These are phyloP conservation scores for Scedosporium dehoogii DNA, from an alignment of 2,329 filamentous ascomycete genomes.

Conservation along the genomic window DNA sequence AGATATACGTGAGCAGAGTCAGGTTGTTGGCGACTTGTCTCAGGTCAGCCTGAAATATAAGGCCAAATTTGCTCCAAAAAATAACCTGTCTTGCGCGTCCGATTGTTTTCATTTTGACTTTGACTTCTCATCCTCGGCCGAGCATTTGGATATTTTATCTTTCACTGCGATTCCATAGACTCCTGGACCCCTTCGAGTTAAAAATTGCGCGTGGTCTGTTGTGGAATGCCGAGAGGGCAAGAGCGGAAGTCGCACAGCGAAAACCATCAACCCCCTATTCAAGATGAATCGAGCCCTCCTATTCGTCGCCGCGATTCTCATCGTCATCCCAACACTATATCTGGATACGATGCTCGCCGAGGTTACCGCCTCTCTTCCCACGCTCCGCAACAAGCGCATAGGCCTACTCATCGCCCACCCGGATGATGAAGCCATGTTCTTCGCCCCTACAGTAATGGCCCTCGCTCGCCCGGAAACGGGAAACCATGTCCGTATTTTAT, in stretches of 20 bases:
- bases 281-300: not conserved
- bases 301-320: conserved; percentile 21
- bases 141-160: too few species aligned
- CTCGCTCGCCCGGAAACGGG: conserved; percentile 71
- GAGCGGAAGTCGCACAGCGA: not conserved
- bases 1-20: too few species aligned
- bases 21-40: too few species aligned
- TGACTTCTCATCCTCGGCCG: too few species aligned
- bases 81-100: too few species aligned
- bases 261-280: not conserved
- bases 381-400: conserved; percentile 72
- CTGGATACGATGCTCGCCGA: conserved; percentile 37
- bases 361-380: conserved; percentile 44
- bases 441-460: conserved; percentile 78
- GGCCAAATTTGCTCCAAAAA: too few species aligned
- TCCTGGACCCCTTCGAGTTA: too few species aligned
- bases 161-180: too few species aligned
- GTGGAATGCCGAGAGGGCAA: too few species aligned
- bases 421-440: conserved; percentile 99
- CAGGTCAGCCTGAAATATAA: too few species aligned
- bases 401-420: conserved; percentile 92
- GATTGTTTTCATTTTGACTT: too few species aligned
- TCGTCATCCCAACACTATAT: conserved; percentile 41
- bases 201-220: too few species aligned
- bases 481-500: conserved; percentile 91